Evolutionary conservation across 2,329 filamentous ascomycete genomes (phyloP), one percentile per base, ranked within the genome.

Genomic region (Ascosphaera aggregata): DNA sequence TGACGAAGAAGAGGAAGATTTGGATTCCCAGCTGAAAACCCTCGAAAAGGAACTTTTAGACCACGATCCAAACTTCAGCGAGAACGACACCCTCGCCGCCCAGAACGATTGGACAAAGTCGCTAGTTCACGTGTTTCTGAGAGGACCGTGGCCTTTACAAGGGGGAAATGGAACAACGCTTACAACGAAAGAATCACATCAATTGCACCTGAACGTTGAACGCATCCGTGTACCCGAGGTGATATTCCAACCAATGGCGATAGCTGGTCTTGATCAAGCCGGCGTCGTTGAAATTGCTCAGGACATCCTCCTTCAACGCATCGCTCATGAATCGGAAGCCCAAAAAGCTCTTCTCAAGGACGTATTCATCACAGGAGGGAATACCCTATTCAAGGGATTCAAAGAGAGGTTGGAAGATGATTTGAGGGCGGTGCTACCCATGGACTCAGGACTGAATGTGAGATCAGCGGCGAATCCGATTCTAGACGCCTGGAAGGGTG

Each of bases 101-200:
- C 82, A 94, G 57, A 77, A 76, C 19, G 89, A 95, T 63, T 98
- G 89, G 89, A 91, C 78, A 11, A 92, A 89, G 56, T 81, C 74
- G 36, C 65, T 94, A 37, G 62, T 95, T 15, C 89, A 98, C 57
- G 80, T 84, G 5, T 98, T 94, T 59, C 62, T 80, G 30, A 78
- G 84, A 40, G 89, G 89, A 0, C 81, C 85, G 0, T 79, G 82
- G 48, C 80, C 86, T 1, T 92, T 84, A 46, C 22, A 27, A 27
- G 22, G 22, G 22, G 22, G 13, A 13, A 13, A 13, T 13, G 22
- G 22, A 7, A 78, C 95, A 47, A 62, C 74, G 0, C 73, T 82
- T 41, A 80, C 74, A 41, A 79, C 89, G 48, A 72, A 75, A 15
- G 71, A 98, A 59, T 72, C 73, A 15, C 75, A 84, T 55, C 86